Conservation (phyloP, 257 asterid genomes). For the Solanum ahanhuiri region DNA sequence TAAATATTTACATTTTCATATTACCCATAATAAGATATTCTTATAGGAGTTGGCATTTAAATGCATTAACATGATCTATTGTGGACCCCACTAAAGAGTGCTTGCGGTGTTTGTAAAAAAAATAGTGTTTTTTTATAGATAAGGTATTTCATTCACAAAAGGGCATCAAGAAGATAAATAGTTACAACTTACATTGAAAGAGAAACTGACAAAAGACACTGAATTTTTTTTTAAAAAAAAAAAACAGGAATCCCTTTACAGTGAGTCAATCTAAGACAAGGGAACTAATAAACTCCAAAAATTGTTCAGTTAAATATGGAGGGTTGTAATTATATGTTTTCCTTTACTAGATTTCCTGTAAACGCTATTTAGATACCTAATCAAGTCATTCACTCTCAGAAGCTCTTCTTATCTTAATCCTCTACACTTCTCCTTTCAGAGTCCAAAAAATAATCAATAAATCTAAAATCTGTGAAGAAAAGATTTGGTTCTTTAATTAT, state of each 20-base stretch:
- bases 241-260: neutral
- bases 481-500: neutral
- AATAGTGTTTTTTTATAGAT: neutral
- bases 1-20: neutral
- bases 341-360: neutral
- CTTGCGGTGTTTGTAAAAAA: neutral
- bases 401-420: neutral
- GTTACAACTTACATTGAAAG: neutral
- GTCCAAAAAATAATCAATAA: neutral
- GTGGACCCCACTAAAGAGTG: neutral
- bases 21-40: neutral
- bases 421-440: neutral
- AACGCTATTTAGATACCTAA: neutral
- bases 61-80: neutral
- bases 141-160: neutral
- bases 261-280: neutral
- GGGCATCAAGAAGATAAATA: neutral
- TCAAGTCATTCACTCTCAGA: neutral
- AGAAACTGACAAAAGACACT: neutral
- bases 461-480: neutral
- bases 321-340: neutral
- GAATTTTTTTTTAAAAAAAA: neutral
- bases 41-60: neutral
- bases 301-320: neutral
- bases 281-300: neutral